phyloP scores from a whole-genome alignment of 2,329 filamentous ascomycete species.

The Podosphaera fusca region DNA sequence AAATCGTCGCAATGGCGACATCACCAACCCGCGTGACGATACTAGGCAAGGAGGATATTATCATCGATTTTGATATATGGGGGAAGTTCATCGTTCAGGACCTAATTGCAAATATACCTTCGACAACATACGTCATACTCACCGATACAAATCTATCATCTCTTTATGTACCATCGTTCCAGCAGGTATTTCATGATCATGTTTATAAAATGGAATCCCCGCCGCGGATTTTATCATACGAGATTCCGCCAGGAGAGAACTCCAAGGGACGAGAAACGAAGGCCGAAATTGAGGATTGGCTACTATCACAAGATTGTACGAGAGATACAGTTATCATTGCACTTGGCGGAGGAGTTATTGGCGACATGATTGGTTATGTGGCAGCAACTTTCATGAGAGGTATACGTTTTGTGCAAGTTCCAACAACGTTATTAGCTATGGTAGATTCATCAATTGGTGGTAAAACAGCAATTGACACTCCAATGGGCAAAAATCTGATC shows the following conservation, averaged over 20 bases:
- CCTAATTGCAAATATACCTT: slow-evolving; percentile 50
- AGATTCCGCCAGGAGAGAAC: slow-evolving; percentile 73
- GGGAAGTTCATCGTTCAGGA: slow-evolving; percentile 59
- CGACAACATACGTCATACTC: slow-evolving; percentile 86
- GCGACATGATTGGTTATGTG: slow-evolving; percentile 93
- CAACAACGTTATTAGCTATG: slow-evolving; percentile 86
- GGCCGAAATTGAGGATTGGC: slow-evolving; percentile 92
- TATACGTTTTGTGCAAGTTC: slow-evolving; percentile 86
- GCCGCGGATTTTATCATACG: slow-evolving; percentile 60
- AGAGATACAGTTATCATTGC: slow-evolving; percentile 89
- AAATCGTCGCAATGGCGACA: not conserved
- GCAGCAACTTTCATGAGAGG: slow-evolving; percentile 97
- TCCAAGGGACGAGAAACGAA: slow-evolving; percentile 89
- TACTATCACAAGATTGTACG: slow-evolving; percentile 77
- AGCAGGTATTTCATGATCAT: slow-evolving; percentile 35
- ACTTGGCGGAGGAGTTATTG: slow-evolving; percentile 86
- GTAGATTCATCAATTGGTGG: slow-evolving; percentile 96
- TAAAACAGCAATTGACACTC: slow-evolving; percentile 94
- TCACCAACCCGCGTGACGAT: slow-evolving; percentile 45
- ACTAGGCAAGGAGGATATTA: slow-evolving; percentile 69
- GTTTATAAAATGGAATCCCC: slow-evolving; percentile 18
- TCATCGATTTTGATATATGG: slow-evolving; percentile 85
- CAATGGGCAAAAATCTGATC: slow-evolving; percentile 85
- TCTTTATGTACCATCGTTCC: slow-evolving; percentile 60
- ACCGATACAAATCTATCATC: slow-evolving; percentile 82